These are phyloP conservation scores for Ambrosia hybrid DNA, from an alignment of 140 eudicot species.

Conservation along the genomic window DNA sequence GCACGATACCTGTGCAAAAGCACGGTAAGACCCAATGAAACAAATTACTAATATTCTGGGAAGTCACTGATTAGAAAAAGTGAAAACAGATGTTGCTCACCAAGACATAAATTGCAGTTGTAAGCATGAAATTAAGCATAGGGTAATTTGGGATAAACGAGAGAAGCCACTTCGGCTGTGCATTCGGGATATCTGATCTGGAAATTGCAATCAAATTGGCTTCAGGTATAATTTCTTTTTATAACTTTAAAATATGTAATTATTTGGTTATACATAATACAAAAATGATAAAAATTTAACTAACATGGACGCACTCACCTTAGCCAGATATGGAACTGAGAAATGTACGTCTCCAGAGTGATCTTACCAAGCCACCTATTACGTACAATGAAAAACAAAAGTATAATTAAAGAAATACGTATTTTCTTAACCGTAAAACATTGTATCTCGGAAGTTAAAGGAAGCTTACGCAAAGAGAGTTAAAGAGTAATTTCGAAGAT, in stretches of 20 bases:
- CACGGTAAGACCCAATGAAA: not conserved
- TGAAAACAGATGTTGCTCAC: constrained; percentile 46
- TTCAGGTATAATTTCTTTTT: constrained; percentile 7
- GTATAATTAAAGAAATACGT: constrained; percentile 19
- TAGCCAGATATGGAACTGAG: constrained; percentile 99
- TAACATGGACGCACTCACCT: constrained; percentile 46
- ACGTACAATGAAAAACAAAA: constrained; percentile 14
- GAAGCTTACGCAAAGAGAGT: constrained; percentile 94
- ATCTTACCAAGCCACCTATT: constrained; percentile 98
- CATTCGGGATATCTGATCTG: constrained; percentile 93
- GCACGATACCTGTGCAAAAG: constrained; percentile 67
- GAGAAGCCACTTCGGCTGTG: constrained; percentile 96
- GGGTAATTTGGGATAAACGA: constrained; percentile 85
- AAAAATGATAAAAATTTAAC: not conserved
- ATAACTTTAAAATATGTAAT: not conserved
- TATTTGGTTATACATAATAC: not conserved
- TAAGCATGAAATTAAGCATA: constrained; percentile 91
- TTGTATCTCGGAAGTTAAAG: constrained; percentile 16
- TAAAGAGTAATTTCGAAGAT: constrained; percentile 72
- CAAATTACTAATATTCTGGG: constrained; percentile 5
- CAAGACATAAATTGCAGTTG: constrained; percentile 75
- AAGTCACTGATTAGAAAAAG: not conserved
- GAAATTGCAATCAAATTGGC: constrained; percentile 24
- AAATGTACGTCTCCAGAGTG: constrained; percentile 92
- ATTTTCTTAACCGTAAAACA: not conserved